phyloP scores from a whole-genome alignment of 192 early-diverging fungal genomes.

The Coemansia sp. region DNA sequence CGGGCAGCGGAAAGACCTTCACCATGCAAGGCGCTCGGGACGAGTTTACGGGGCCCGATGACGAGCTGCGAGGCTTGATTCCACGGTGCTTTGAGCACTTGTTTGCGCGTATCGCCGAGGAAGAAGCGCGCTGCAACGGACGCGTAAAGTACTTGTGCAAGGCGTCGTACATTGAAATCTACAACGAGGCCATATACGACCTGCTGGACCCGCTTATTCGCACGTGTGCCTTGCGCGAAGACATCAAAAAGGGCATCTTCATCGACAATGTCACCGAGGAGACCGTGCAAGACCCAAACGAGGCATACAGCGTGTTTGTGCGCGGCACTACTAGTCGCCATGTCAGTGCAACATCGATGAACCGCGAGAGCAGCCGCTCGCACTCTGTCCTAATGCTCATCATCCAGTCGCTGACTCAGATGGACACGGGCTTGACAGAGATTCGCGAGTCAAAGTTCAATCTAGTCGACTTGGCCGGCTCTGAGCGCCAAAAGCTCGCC shows the following conservation, averaged over 20 bases:
- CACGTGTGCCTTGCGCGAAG: slow-evolving; percentile 63
- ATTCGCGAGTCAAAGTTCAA: slow-evolving; percentile 72
- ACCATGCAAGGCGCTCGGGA: slow-evolving; percentile 84
- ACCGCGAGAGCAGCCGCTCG: slow-evolving; percentile 79
- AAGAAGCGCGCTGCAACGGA: slow-evolving; percentile 51
- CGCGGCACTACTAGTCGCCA: slow-evolving; percentile 72
- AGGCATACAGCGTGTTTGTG: slow-evolving; percentile 67
- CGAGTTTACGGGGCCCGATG: slow-evolving; percentile 69
- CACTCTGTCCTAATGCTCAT: slow-evolving; percentile 80
- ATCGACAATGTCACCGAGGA: slow-evolving; percentile 70
- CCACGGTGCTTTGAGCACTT: slow-evolving; percentile 66
- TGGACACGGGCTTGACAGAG: slow-evolving; percentile 59
- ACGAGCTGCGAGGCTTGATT: slow-evolving; percentile 68
- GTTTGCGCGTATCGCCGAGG: slow-evolving; percentile 60
- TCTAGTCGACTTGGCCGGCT: slow-evolving; percentile 81
- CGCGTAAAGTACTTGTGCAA: slow-evolving; percentile 75
- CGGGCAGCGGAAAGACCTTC: slow-evolving; percentile 76
- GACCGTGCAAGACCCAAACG: slow-evolving; percentile 62
- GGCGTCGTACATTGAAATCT: slow-evolving; percentile 93
- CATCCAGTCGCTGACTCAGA: slow-evolving; percentile 65
- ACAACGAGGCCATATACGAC: slow-evolving; percentile 92
- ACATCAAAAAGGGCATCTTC: slow-evolving; percentile 69
- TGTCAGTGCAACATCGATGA: slow-evolving; percentile 78
- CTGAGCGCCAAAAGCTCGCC: slow-evolving; percentile 69
- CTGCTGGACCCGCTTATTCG: slow-evolving; percentile 71